Conservation (phyloP, 345 rosid species). For the Alliaria petiolata region DNA sequence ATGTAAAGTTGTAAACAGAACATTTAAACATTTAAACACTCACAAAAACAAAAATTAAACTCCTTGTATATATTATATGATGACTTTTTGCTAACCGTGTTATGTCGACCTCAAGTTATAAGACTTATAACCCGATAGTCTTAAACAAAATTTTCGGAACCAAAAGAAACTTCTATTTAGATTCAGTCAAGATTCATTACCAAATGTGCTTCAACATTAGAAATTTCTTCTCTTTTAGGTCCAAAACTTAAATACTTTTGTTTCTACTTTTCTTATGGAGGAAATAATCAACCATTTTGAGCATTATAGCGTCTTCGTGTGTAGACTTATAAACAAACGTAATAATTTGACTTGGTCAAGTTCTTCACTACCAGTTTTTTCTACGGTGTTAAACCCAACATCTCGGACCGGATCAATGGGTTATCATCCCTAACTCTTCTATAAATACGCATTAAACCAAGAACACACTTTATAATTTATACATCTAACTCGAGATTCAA, state of each 20-base stretch:
- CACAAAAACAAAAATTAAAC: neutral
- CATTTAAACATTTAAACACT: neutral
- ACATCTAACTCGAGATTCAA: neutral
- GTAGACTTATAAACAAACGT: neutral
- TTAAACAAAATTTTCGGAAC: neutral
- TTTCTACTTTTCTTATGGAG: neutral
- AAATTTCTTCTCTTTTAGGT: neutral
- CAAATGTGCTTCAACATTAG: neutral
- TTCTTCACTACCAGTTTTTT: neutral
- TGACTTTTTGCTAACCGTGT: neutral
- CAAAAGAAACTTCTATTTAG: constrained; percentile 1
- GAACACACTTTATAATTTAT: constrained; percentile 16
- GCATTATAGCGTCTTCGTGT: constrained; percentile 4
- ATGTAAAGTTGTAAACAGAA: too few relatives aligned
- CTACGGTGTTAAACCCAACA: constrained; percentile 21
- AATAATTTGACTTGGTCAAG: constrained; percentile 16
- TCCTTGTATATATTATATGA: neutral
- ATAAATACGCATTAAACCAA: constrained; percentile 19
- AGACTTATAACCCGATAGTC: neutral
- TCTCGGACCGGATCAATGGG: constrained; percentile 28
- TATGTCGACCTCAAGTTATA: neutral
- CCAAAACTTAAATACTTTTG: neutral
- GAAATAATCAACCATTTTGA: constrained; percentile 2
- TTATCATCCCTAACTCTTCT: constrained; percentile 3
- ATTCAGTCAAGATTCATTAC: constrained; percentile 8